Conservation (phyloP, 2,329 filamentous ascomycete genomes). For the Zarea fungicola region DNA sequence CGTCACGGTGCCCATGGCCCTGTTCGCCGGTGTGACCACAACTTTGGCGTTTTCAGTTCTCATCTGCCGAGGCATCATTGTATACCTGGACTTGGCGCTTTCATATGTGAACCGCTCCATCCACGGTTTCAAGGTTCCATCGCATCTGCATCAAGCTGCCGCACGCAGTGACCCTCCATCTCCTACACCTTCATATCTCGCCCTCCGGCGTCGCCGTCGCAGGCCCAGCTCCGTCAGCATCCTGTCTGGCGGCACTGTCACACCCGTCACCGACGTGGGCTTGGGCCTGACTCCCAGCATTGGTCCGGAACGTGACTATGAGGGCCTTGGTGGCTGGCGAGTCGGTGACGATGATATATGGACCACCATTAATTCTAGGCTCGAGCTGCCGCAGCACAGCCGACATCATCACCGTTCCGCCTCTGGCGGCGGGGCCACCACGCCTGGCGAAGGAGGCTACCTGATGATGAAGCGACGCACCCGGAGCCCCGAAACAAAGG, state of each 20-base stretch:
- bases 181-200: constrained; percentile 10
- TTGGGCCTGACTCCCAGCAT: constrained; percentile 41
- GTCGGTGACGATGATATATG: constrained; percentile 43
- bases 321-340: constrained; percentile 56
- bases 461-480: constrained; percentile 40
- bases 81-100: constrained; percentile 59
- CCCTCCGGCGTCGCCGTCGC: constrained; percentile 22
- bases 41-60: constrained; percentile 57
- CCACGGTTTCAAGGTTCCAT: constrained; percentile 31
- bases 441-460: constrained; percentile 35
- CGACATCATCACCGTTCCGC: constrained; percentile 40
- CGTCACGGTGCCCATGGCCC: constrained; percentile 56
- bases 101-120: constrained; percentile 54
- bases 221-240: constrained; percentile 31
- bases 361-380: constrained; percentile 48
- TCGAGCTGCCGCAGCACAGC: constrained; percentile 38
- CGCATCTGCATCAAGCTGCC: constrained; percentile 22
- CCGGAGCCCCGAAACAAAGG: constrained; percentile 27
- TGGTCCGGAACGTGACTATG: constrained; percentile 51
- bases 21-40: constrained; percentile 60
- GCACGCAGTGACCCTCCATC: constrained; percentile 18
- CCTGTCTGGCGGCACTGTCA: constrained; percentile 26
- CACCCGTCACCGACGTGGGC: constrained; percentile 30
- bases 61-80: constrained; percentile 52
- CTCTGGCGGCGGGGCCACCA: constrained; percentile 31